These are phyloP conservation scores for Lichtheimia ornata DNA, from an alignment of 371 early-diverging fungal species.

Conservation along the genomic window DNA sequence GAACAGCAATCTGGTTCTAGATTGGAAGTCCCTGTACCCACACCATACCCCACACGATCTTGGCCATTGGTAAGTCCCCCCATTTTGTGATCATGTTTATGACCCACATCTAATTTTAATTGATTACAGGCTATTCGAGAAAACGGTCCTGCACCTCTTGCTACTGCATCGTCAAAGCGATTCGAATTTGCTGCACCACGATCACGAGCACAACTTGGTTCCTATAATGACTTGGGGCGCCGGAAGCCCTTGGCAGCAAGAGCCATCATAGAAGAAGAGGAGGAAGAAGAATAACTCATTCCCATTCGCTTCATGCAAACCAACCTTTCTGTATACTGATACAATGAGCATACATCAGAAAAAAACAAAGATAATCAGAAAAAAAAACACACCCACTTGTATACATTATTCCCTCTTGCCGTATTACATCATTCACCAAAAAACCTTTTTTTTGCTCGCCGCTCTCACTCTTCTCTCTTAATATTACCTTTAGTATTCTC, in stretches of 20 bases:
- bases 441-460: neutral
- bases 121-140: conserved; percentile 13
- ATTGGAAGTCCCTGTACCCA: conserved; percentile 8
- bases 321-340: neutral
- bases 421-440: too few relatives aligned
- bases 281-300: conserved; percentile 12
- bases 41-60: conserved; percentile 15
- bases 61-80: conserved; percentile 17
- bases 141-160: neutral
- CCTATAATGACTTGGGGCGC: conserved; percentile 16
- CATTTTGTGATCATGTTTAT: neutral
- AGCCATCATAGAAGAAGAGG: conserved; percentile 22
- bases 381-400: too few relatives aligned
- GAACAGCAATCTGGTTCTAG: conserved; percentile 2
- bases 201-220: conserved; percentile 12
- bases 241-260: conserved; percentile 18
- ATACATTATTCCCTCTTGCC: too few relatives aligned
- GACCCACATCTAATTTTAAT: neutral
- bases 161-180: conserved; percentile 5
- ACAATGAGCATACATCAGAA: neutral
- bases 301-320: neutral
- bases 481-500: conserved; percentile 1
- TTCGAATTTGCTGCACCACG: conserved; percentile 18
- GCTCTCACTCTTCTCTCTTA: neutral
- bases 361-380: neutral